A percentile compares a stretch with the other conserved stretches of the same genome.
Evolutionary conservation across 2,329 filamentous ascomycete genomes (phyloP).

Genomic region (Pseudogymnoascus sp.): DNA sequence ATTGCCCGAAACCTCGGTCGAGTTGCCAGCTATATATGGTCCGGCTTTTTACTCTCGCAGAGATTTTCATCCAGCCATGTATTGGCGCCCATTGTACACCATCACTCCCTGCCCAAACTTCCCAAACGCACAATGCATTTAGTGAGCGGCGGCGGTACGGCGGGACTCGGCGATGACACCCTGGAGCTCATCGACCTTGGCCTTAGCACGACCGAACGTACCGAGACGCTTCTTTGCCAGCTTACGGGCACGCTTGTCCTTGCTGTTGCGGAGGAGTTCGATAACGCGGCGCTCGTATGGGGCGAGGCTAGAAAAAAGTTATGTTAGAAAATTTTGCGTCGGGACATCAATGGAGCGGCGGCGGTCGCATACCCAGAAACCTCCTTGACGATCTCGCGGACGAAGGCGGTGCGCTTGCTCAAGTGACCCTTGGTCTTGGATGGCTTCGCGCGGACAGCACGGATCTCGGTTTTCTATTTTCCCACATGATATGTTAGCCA

Average conservation of each 20-base stretch:
- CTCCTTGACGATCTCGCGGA: conserved; percentile 96
- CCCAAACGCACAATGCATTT: conserved; percentile 32
- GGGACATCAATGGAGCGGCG: background rate
- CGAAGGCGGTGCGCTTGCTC: conserved; percentile 94
- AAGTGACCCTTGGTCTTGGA: conserved; percentile 88
- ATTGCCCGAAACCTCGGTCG: conserved; percentile 8
- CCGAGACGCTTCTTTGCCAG: conserved; percentile 99
- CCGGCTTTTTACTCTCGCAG: conserved; percentile 9
- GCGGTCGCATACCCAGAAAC: conserved; percentile 69
- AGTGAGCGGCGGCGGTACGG: conserved; percentile 61
- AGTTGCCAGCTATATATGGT: conserved; percentile 6
- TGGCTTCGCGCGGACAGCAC: conserved; percentile 69
- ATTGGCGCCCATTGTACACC: conserved; percentile 10
- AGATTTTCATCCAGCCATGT: conserved; percentile 1
- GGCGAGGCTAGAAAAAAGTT: conserved; percentile 55
- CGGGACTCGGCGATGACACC: conserved; percentile 95
- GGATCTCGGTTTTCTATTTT: conserved; percentile 71
- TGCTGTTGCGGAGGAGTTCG: conserved; percentile 96
- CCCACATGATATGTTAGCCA: conserved; percentile 23
- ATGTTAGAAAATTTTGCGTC: background rate
- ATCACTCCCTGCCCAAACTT: conserved; percentile 10
- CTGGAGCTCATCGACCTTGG: conserved; percentile 98
- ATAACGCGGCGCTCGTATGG: conserved; percentile 98
- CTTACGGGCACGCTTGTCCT: conserved; percentile 98
- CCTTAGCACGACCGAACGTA: conserved; percentile 97